phyloP scores from a whole-genome alignment of 1,139 yeast species.

The Blastobotrys elegans region DNA sequence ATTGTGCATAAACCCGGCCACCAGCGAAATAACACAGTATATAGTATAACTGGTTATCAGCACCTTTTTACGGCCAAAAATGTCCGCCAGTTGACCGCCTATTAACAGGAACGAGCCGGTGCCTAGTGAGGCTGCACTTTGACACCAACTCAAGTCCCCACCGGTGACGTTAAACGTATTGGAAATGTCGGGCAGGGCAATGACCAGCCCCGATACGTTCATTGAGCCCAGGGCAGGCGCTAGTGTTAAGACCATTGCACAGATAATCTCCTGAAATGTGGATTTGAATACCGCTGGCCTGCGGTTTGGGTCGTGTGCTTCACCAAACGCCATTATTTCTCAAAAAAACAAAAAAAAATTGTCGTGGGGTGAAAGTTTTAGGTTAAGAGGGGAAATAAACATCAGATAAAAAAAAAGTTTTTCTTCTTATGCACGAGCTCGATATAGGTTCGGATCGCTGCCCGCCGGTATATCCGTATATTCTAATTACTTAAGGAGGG shows the following conservation, averaged over 20 bases:
- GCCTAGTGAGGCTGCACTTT: constrained; percentile 39
- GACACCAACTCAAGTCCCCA: constrained; percentile 41
- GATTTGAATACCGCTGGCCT: constrained; percentile 22
- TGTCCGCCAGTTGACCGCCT: constrained; percentile 44
- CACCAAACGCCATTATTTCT: background rate
- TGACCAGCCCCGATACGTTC: constrained; percentile 36
- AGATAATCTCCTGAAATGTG: constrained; percentile 22
- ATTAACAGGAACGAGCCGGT: constrained; percentile 41
- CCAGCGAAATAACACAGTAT: constrained; percentile 36
- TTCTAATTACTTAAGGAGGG: no score
- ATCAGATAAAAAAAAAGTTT: no score
- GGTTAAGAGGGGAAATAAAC: no score
- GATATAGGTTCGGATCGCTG: no score
- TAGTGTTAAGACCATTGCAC: constrained; percentile 34
- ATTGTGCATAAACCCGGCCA: constrained; percentile 39
- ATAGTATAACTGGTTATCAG: constrained; percentile 33
- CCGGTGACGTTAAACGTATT: constrained; percentile 35
- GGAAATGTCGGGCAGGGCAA: constrained; percentile 35
- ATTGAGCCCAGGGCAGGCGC: constrained; percentile 41
- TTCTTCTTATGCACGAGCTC: no score
- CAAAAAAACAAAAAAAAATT: no score
- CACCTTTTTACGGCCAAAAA: constrained; percentile 40
- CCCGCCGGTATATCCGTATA: no score
- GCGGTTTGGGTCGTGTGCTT: background rate
- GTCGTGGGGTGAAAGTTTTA: no score